Evolutionary conservation across 495 filamentous ascomycete genomes (phyloP).

Genomic region (Penicillium argentinense): DNA sequence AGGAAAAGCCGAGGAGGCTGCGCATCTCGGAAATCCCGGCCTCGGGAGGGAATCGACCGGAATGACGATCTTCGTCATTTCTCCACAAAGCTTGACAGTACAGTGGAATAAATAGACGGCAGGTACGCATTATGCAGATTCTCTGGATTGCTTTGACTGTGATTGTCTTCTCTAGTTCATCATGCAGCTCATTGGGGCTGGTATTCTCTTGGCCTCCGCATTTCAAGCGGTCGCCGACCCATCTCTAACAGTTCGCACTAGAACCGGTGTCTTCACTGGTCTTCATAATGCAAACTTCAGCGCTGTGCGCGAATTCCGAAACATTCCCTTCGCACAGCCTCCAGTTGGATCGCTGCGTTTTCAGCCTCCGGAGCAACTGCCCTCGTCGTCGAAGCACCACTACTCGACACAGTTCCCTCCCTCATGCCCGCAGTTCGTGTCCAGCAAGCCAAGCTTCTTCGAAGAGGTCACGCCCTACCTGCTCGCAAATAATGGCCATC

Average conservation of each 20-base stretch:
- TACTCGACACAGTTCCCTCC: constrained; percentile 3
- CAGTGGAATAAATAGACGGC: neutral
- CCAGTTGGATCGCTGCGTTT: constrained; percentile 4
- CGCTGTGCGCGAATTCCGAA: constrained; percentile 4
- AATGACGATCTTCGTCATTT: neutral
- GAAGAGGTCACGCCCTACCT: constrained; percentile 1
- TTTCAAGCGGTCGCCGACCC: constrained; percentile 2
- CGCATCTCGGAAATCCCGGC: constrained; percentile 1
- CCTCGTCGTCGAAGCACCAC: constrained; percentile 1
- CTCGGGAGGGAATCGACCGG: neutral
- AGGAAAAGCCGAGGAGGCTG: neutral
- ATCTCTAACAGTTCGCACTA: constrained; percentile 6
- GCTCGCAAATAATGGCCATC: constrained; percentile 5
- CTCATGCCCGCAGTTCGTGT: constrained; percentile 9
- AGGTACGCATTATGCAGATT: neutral
- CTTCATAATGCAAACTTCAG: constrained; percentile 1
- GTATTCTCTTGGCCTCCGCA: neutral
- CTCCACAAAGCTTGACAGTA: neutral
- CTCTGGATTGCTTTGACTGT: neutral
- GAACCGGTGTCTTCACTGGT: constrained; percentile 3
- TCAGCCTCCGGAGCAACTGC: constrained; percentile 4
- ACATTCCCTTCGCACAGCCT: constrained; percentile 6
- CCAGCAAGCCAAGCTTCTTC: constrained; percentile 4
- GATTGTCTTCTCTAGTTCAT: neutral
- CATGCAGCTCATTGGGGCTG: neutral